Conservation (phyloP, 345 rosid species). For the Salix udensis region DNA sequence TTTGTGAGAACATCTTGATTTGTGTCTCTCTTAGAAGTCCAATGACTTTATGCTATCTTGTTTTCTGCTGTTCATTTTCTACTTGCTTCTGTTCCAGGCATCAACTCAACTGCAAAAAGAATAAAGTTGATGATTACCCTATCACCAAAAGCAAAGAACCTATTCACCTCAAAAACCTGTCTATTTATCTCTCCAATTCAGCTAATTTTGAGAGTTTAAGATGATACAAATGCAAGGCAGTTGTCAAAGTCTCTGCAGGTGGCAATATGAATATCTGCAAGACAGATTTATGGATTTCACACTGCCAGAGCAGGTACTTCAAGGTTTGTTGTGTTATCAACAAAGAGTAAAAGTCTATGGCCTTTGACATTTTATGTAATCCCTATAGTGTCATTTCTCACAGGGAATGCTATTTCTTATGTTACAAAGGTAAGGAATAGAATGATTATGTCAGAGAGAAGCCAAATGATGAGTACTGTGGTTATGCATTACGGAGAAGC, state of each 20-base stretch:
- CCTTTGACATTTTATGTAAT: constrained; percentile 6
- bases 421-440: constrained; percentile 44
- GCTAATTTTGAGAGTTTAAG: constrained; percentile 58
- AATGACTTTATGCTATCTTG: background rate
- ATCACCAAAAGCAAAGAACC: constrained; percentile 34
- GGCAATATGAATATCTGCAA: constrained; percentile 79
- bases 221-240: constrained; percentile 36
- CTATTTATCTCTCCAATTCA: constrained; percentile 35
- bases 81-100: constrained; percentile 47
- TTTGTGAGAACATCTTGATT: background rate
- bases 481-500: constrained; percentile 79
- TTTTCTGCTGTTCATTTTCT: constrained; percentile 7
- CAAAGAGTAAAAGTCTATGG: constrained; percentile 9
- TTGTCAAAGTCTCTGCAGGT: constrained; percentile 70
- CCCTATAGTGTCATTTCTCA: constrained; percentile 10
- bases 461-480: constrained; percentile 73
- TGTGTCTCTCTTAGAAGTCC: background rate
- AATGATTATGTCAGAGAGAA: constrained; percentile 81
- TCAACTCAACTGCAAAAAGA: constrained; percentile 65
- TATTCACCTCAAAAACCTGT: constrained; percentile 39
- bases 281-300: constrained; percentile 57
- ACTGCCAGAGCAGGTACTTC: constrained; percentile 55
- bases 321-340: constrained; percentile 46
- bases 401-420: constrained; percentile 46
- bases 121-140: constrained; percentile 50